These are phyloP conservation scores for Quercus alba DNA, from an alignment of 306 rosid species.

Conservation along the genomic window DNA sequence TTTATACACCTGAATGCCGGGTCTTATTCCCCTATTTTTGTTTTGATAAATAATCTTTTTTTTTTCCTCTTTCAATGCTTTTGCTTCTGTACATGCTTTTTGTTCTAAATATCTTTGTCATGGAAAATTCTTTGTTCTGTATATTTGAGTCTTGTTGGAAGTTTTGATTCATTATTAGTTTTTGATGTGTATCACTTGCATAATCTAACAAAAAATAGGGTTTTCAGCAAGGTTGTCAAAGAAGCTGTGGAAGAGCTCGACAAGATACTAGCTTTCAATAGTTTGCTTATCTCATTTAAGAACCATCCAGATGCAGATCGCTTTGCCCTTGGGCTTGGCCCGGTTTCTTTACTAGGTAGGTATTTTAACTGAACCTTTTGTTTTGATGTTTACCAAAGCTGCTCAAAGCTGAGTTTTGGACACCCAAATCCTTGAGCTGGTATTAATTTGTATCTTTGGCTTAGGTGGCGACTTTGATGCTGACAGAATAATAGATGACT, in stretches of 20 bases:
- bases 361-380: conserved; percentile 4
- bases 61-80: background rate
- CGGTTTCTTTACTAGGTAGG: conserved; percentile 76
- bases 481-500: conserved; percentile 78
- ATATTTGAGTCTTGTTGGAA: background rate
- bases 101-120: background rate
- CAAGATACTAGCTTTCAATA: conserved; percentile 58
- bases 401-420: conserved; percentile 1
- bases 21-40: background rate
- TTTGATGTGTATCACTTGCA: background rate
- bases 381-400: background rate
- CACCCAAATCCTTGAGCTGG: conserved; percentile 14
- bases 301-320: conserved; percentile 62
- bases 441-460: conserved; percentile 27
- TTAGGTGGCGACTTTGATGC: conserved; percentile 76
- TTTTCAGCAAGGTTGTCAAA: conserved; percentile 62
- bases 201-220: conserved; percentile 29
- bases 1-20: background rate
- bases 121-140: background rate
- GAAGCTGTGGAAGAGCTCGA: conserved; percentile 75
- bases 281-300: conserved; percentile 72
- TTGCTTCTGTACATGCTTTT: conserved; percentile 15
- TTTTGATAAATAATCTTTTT: background rate
- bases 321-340: conserved; percentile 90
- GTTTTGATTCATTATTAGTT: conserved; percentile 9